These are phyloP conservation scores for Leccinum variicolor DNA, from an alignment of 768 basidiomycete genomes.

Conservation along the genomic window DNA sequence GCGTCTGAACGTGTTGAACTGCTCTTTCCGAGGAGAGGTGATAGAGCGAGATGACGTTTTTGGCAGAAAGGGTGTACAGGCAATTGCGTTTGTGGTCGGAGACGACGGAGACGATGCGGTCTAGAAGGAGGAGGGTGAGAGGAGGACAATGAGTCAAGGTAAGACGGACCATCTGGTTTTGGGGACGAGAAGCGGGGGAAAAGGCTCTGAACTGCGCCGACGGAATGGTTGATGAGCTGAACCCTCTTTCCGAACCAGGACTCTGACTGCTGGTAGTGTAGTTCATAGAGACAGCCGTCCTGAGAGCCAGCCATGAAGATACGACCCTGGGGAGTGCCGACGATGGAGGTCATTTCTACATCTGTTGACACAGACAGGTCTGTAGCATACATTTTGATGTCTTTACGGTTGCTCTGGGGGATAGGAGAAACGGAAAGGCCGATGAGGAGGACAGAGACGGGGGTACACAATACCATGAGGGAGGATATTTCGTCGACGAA, in stretches of 20 bases:
- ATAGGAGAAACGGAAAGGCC: constrained; percentile 61
- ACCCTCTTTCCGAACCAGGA: constrained; percentile 91
- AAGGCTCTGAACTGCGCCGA: constrained; percentile 73
- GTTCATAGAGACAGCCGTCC: constrained; percentile 88
- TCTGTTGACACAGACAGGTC: constrained; percentile 78
- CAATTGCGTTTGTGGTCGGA: constrained; percentile 67
- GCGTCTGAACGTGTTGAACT: constrained; percentile 67
- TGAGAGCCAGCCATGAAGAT: constrained; percentile 88
- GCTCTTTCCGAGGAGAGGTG: constrained; percentile 59
- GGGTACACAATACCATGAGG: constrained; percentile 88
- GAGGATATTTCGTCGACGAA: constrained; percentile 92
- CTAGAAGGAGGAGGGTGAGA: constrained; percentile 36
- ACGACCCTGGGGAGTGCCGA: constrained; percentile 75
- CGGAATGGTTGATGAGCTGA: constrained; percentile 83
- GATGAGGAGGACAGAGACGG: constrained; percentile 76
- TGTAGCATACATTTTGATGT: constrained; percentile 87
- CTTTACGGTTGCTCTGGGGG: constrained; percentile 49
- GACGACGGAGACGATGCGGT: constrained; percentile 66
- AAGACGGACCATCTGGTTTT: constrained; percentile 58
- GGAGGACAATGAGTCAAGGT: neutral
- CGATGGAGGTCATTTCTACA: constrained; percentile 81
- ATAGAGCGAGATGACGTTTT: constrained; percentile 65
- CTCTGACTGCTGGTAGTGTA: constrained; percentile 87
- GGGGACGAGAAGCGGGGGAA: constrained; percentile 70
- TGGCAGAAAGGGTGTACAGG: constrained; percentile 74